Percentiles rank a stretch among this genome's conserved stretches.
phyloP scores from a whole-genome alignment of 108 stramenopile species.

The Parmales sp. region DNA sequence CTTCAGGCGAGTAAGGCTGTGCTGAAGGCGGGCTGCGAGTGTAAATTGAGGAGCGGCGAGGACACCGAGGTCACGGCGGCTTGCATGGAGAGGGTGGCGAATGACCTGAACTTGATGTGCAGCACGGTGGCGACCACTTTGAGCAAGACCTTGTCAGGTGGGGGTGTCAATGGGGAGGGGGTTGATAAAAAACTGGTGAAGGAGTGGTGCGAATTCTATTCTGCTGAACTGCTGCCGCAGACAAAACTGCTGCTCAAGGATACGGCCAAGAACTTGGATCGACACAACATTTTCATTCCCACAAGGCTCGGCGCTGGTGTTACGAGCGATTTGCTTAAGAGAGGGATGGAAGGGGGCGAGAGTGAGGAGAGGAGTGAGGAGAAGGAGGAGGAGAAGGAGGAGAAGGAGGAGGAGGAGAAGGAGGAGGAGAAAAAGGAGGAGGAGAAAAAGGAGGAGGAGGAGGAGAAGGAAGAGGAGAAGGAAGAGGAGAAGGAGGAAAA shows the following conservation, averaged over 20 bases:
- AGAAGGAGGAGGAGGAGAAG: background rate
- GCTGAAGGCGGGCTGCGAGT: slow-evolving; percentile 70
- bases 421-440: slow-evolving; percentile 12
- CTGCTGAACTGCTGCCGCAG: slow-evolving; percentile 61
- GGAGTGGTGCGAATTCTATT: slow-evolving; percentile 77
- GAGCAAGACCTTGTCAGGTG: slow-evolving; percentile 41
- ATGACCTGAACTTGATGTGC: slow-evolving; percentile 66
- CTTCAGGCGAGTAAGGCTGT: slow-evolving; percentile 66
- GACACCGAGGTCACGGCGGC: slow-evolving; percentile 76
- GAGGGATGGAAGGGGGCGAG: slow-evolving; percentile 53
- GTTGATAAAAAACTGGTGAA: slow-evolving; percentile 31
- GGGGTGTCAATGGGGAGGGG: slow-evolving; percentile 35
- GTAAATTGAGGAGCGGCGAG: slow-evolving; percentile 69
- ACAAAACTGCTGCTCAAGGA: slow-evolving; percentile 72
- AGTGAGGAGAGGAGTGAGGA: slow-evolving; percentile 22
- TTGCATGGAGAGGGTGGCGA: slow-evolving; percentile 71
- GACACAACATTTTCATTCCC: slow-evolving; percentile 68
- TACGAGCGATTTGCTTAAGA: slow-evolving; percentile 58
- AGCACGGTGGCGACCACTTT: slow-evolving; percentile 60
- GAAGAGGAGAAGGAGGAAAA: slow-evolving; percentile 24
- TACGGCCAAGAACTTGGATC: slow-evolving; percentile 63
- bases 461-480: slow-evolving; percentile 20
- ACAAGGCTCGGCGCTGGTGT: slow-evolving; percentile 66
- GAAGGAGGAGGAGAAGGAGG: slow-evolving; percentile 15
- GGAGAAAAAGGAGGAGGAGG: slow-evolving; percentile 13